phyloP scores from a whole-genome alignment of 345 rosid genomes.

The Syzygium jambos region DNA sequence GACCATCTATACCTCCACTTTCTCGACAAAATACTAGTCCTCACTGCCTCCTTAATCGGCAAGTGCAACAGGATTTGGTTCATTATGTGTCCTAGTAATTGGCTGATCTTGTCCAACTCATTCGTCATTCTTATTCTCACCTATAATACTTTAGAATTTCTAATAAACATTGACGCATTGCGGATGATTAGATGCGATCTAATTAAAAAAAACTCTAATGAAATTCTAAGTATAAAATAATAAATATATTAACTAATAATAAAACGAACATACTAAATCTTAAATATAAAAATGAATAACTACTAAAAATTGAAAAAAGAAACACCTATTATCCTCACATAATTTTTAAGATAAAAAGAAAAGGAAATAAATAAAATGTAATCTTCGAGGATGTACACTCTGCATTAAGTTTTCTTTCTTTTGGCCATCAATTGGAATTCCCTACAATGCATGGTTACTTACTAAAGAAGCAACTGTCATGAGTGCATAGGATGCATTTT shows the following conservation, averaged over 20 bases:
- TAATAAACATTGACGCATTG: not conserved
- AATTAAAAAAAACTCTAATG: not conserved
- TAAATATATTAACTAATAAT: not conserved
- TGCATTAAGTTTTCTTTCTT: not conserved
- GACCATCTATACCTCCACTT: conserved; percentile 3
- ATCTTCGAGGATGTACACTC: not conserved
- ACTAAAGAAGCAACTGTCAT: not conserved
- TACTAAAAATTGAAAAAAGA: not conserved
- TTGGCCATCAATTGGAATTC: not conserved
- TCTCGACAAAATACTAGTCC: conserved; percentile 2
- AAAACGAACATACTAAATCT: not conserved
- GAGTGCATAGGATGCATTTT: not conserved
- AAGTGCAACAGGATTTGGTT: not conserved
- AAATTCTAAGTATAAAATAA: not conserved
- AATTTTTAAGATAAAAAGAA: not conserved
- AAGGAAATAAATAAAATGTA: not conserved
- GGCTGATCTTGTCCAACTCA: not conserved
- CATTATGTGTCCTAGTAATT: not conserved
- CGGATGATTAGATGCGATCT: not conserved
- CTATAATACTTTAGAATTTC: not conserved
- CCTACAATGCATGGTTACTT: not conserved
- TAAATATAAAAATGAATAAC: not conserved
- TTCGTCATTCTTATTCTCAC: not conserved
- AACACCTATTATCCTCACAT: not conserved
- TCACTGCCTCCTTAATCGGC: not conserved